Conservation (phyloP, 2,329 filamentous ascomycete genomes). For the Curvularia verruculosa region DNA sequence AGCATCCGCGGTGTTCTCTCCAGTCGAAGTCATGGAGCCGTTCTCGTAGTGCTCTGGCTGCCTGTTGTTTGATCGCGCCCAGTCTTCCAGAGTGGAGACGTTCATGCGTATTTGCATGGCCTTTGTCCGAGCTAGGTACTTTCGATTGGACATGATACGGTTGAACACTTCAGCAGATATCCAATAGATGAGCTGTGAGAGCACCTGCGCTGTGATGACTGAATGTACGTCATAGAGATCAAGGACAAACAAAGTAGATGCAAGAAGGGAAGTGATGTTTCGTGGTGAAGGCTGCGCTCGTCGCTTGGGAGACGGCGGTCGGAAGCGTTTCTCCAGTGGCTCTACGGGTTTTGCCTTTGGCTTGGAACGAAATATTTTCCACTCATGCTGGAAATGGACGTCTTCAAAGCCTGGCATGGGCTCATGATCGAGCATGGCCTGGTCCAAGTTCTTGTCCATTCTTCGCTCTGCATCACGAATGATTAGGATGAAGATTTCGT, state of each 20-base stretch:
- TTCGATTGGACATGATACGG: constrained; percentile 93
- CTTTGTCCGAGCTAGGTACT: constrained; percentile 93
- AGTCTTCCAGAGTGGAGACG: constrained; percentile 91
- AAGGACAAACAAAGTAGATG: constrained; percentile 93
- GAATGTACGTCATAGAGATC: constrained; percentile 99
- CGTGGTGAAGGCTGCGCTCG: constrained; percentile 89
- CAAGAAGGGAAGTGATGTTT: constrained; percentile 93
- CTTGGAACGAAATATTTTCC: constrained; percentile 95
- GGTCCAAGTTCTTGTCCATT: constrained; percentile 93
- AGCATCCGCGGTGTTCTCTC: constrained; percentile 85
- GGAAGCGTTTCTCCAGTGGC: constrained; percentile 85
- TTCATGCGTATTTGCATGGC: constrained; percentile 99
- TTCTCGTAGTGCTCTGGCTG: constrained; percentile 95
- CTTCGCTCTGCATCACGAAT: constrained; percentile 94
- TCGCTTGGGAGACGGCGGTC: constrained; percentile 91
- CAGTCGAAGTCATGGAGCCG: constrained; percentile 81
- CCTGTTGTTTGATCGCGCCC: constrained; percentile 91
- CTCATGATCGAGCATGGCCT: constrained; percentile 95
- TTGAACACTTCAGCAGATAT: constrained; percentile 96
- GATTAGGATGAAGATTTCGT: constrained; percentile 98
- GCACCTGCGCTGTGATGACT: constrained; percentile 88
- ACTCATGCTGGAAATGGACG: constrained; percentile 96
- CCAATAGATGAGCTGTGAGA: constrained; percentile 95
- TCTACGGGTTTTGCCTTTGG: constrained; percentile 83
- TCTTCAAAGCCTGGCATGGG: constrained; percentile 97